These are phyloP conservation scores for Skeletonema marinoi DNA, from an alignment of 108 stramenopile species.

Conservation along the genomic window DNA sequence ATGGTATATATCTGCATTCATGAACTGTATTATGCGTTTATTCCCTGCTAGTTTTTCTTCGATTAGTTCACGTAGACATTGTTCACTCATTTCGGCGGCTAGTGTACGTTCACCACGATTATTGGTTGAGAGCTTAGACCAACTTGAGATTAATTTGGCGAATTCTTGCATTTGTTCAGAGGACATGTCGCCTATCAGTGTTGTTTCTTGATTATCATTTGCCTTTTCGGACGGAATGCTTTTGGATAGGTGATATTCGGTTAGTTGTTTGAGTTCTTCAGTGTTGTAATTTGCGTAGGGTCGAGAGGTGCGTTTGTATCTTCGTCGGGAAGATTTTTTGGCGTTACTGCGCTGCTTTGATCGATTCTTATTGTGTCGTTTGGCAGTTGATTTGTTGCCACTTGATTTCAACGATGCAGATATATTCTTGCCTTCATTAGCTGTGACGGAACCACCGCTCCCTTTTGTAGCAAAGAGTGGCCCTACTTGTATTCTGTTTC, in stretches of 20 bases:
- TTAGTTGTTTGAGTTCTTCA: constrained; percentile 2
- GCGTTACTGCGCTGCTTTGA: neutral
- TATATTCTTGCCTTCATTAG: neutral
- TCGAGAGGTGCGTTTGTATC: neutral
- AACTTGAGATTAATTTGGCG: constrained; percentile 12
- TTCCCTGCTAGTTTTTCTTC: constrained; percentile 17
- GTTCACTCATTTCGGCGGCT: constrained; percentile 42
- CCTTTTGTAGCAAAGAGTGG: neutral
- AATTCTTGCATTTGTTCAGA: constrained; percentile 28
- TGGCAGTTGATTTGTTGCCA: neutral
- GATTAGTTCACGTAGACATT: constrained; percentile 28
- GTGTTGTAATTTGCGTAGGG: neutral
- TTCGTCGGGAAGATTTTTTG: neutral
- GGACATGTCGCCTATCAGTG: neutral
- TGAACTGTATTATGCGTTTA: neutral
- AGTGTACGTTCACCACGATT: neutral
- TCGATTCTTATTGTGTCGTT: neutral
- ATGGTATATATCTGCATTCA: constrained; percentile 30
- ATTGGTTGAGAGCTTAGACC: constrained; percentile 20
- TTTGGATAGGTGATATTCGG: constrained; percentile 1
- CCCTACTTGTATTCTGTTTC: neutral
- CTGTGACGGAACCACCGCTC: neutral
- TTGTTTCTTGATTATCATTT: neutral
- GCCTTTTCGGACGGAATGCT: constrained; percentile 4
- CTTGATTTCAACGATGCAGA: neutral